phyloP scores from a whole-genome alignment of 2,329 filamentous ascomycete genomes.

The Fusarium gaditjirri region DNA sequence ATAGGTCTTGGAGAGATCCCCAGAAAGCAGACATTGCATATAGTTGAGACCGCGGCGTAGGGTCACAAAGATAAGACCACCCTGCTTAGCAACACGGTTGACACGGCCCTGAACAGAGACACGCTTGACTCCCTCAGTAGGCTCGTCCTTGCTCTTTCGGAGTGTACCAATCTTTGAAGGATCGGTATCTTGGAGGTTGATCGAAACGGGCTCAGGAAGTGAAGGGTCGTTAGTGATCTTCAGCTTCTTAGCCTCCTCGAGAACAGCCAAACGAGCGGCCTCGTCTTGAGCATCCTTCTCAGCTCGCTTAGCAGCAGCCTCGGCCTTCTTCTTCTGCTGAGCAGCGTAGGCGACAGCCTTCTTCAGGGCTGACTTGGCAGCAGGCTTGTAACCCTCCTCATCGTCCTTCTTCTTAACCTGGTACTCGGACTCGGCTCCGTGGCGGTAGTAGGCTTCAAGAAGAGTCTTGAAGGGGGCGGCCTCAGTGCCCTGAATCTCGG shows the following conservation, averaged over 20 bases:
- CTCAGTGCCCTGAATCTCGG: conserved; percentile 74
- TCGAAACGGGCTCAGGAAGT: conserved; percentile 78
- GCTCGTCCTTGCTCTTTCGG: conserved; percentile 49
- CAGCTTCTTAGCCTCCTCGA: conserved; percentile 46
- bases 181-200: conserved; percentile 71
- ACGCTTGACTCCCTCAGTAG: conserved; percentile 50
- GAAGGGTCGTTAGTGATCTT: conserved; percentile 68
- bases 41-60: conserved; percentile 80
- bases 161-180: conserved; percentile 46
- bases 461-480: conserved; percentile 84
- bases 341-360: conserved; percentile 43
- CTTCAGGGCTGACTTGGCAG: conserved; percentile 45
- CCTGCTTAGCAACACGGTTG: conserved; percentile 83
- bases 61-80: conserved; percentile 85
- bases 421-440: conserved; percentile 46
- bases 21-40: conserved; percentile 69
- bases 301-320: conserved; percentile 41
- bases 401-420: conserved; percentile 58
- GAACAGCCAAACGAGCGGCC: conserved; percentile 36
- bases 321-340: conserved; percentile 43
- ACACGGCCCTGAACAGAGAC: conserved; percentile 86
- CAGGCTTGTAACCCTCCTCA: conserved; percentile 45
- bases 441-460: conserved; percentile 75
- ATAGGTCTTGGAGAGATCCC: conserved; percentile 89
- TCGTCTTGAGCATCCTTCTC: conserved; percentile 43